Evolutionary conservation across 345 rosid genomes (phyloP), one percentile per base, ranked within the genome.

Genomic region (Salix arbutifolia): DNA sequence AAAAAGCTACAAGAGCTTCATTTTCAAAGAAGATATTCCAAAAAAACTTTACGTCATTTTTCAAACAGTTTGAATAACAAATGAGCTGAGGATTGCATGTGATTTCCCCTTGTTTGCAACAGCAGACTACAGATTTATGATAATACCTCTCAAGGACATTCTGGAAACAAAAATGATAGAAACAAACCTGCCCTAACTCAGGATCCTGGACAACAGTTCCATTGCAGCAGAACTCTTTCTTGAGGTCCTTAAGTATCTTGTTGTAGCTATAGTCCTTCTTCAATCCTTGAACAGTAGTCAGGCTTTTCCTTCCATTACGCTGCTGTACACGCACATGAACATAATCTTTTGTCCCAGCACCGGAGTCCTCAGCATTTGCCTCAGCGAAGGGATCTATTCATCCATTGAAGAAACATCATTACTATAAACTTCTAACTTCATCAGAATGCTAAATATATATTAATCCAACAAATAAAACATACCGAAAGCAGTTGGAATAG

Each of bases 191-290:
- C 50, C 98, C 98, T 78, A 91, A 83, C 77, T 93, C 96, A 66
- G 94, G 90, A 80, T 91, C 98, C 88, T 93, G 90, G 53, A 93
- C 98, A 33, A 93, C 98, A 21, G 96, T 90, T 53, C 98, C 97
- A 89, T 93, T 93, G 89, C 98, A 91, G 89, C 98, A 93, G 82
- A 93, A 93, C 77, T 90, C 96, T 81, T 91, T 93, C 85, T 91
- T 91, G 64, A 93, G 94, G 83, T 91, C 98, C 81, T 93, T 91
- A 56, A 91, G 91, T 46, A 93, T 93, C 85, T 93, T 93, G 88
- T 79, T 91, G 73, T 93, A 93, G 85, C 96, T 91, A 78, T 86
- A 93, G 73, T 91, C 92, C 85, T 91, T 91, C 86, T 93, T 91
- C 88, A 93, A 78, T 18, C 83, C 83, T 31, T 76, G 85, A 67